Evolutionary conservation across 2,329 filamentous ascomycete genomes (phyloP).

Genomic region (Xylariaceae sp.): DNA sequence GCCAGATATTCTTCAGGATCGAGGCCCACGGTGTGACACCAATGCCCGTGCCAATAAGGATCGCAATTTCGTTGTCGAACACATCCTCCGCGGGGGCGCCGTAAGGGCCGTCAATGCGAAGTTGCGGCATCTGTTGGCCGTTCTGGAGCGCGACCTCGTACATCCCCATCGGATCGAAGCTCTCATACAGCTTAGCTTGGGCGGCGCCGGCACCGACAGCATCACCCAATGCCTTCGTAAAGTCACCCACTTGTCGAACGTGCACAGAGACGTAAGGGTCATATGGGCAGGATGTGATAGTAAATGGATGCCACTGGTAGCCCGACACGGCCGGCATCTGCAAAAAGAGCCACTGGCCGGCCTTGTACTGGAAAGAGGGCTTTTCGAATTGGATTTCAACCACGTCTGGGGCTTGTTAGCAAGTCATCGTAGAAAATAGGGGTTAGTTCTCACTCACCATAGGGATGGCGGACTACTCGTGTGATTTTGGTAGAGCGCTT

Average conservation of each 20-base stretch:
- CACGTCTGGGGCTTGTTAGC: conserved; percentile 58
- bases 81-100: conserved; percentile 97
- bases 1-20: conserved; percentile 97
- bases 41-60: conserved; percentile 81
- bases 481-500: conserved; percentile 83
- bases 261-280: conserved; percentile 94
- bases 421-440: background rate
- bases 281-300: conserved; percentile 95
- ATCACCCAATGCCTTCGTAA: conserved; percentile 88
- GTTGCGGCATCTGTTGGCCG: conserved; percentile 82
- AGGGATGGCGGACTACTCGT: conserved; percentile 91
- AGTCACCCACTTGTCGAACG: conserved; percentile 94
- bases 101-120: conserved; percentile 93
- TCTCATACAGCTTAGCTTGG: conserved; percentile 85
- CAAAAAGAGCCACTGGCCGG: conserved; percentile 96
- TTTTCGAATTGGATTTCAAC: conserved; percentile 98
- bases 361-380: conserved; percentile 95
- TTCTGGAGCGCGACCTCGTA: conserved; percentile 95
- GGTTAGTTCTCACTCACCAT: conserved; percentile 54
- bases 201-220: conserved; percentile 86
- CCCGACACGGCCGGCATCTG: conserved; percentile 84
- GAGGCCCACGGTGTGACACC: conserved; percentile 83
- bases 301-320: conserved; percentile 98
- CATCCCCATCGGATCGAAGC: conserved; percentile 89
- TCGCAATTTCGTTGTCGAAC: conserved; percentile 86